Evolutionary conservation across 1,139 yeast genomes (phyloP).

Genomic region (Hyphopichia pseudoburtonii): DNA sequence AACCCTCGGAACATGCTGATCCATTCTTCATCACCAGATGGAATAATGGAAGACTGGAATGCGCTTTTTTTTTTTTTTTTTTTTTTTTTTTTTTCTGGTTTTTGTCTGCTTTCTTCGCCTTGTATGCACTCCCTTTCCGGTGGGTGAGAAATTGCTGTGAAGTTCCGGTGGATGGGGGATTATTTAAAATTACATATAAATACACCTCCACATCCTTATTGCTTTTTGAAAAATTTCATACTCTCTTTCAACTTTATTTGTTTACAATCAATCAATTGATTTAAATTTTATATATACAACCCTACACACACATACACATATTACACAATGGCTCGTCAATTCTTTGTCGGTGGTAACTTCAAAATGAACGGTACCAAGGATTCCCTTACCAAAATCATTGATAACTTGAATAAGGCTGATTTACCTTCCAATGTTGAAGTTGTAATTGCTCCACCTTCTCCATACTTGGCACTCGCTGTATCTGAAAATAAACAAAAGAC

Average conservation of each 20-base stretch:
- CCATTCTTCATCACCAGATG: slow-evolving; percentile 9
- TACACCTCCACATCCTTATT: neutral
- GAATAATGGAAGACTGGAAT: neutral
- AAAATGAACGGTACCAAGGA: slow-evolving; percentile 95
- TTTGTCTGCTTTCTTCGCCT: neutral
- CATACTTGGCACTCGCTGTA: slow-evolving; percentile 80
- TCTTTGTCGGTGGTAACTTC: slow-evolving; percentile 98
- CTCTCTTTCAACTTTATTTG: neutral
- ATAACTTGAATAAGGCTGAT: slow-evolving; percentile 73
- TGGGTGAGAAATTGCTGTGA: neutral
- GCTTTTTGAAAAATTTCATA: no score
- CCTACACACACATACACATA: neutral
- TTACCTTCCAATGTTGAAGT: slow-evolving; percentile 80
- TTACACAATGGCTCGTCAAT: slow-evolving; percentile 71
- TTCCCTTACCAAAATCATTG: slow-evolving; percentile 81
- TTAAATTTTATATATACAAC: neutral
- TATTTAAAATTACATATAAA: neutral
- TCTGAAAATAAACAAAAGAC: slow-evolving; percentile 66
- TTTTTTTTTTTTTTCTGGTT: slow-evolving; percentile 1
- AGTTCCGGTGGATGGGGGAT: no score
- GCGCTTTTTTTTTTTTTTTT: neutral
- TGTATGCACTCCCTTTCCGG: neutral
- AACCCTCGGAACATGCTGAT: slow-evolving; percentile 14
- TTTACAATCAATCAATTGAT: slow-evolving; percentile 3
- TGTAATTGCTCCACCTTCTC: slow-evolving; percentile 95